Conservation (phyloP, 1,284 basidiomycete species). For the Malassezia restricta region DNA sequence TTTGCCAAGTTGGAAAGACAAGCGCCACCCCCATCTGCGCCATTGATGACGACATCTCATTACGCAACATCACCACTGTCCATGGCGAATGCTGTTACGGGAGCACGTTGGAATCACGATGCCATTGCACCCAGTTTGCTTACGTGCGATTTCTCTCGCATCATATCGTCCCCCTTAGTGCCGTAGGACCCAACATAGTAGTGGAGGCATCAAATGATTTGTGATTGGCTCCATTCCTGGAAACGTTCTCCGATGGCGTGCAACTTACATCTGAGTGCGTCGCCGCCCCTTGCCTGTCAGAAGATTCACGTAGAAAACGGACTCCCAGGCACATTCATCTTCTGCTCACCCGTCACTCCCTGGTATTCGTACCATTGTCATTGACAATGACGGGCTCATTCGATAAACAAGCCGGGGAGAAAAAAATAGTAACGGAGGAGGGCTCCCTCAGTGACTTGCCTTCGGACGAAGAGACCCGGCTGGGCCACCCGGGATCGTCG, state of each 20-base stretch:
- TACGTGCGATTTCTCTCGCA: not conserved
- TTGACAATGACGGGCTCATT: too few relatives aligned
- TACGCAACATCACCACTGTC: not conserved
- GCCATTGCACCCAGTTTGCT: not conserved
- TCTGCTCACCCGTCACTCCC: too few relatives aligned
- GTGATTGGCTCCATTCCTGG: not conserved
- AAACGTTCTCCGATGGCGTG: constrained; percentile 1
- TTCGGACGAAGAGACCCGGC: not conserved
- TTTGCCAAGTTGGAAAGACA: not conserved
- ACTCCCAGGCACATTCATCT: too few relatives aligned
- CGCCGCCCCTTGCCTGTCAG: not conserved
- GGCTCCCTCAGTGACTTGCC: not conserved
- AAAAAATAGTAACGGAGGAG: not conserved
- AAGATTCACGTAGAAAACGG: too few relatives aligned
- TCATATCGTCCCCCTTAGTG: not conserved
- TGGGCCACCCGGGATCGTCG: not conserved
- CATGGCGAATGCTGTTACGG: too few relatives aligned
- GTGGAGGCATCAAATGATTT: not conserved
- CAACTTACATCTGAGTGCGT: constrained; percentile 1
- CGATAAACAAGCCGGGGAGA: not conserved
- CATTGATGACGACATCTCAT: not conserved
- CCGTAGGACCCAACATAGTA: not conserved
- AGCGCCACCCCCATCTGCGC: not conserved
- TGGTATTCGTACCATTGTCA: too few relatives aligned
- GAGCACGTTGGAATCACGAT: not conserved